phyloP scores from a whole-genome alignment of 805 yeast genomes.

The Pichia membranifaciens region DNA sequence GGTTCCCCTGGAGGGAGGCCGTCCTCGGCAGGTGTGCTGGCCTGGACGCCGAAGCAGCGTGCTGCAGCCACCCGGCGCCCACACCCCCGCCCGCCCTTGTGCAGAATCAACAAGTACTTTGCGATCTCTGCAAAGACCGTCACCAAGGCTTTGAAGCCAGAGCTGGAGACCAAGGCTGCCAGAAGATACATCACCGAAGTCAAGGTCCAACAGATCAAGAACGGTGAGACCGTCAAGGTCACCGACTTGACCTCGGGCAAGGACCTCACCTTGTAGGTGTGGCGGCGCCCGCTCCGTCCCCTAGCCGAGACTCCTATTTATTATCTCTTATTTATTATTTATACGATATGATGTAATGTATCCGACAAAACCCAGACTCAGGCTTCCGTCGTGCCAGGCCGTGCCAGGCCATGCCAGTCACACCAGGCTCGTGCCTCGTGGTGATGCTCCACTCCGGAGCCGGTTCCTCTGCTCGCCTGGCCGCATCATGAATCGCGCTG shows the following conservation, averaged over 20 bases:
- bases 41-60: too few relatives aligned
- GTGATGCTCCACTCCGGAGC: neutral
- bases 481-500: neutral
- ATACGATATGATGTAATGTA: slow-evolving; percentile 1
- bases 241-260: slow-evolving; percentile 22
- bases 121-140: slow-evolving; percentile 85
- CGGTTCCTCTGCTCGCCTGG: neutral
- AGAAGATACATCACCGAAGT: slow-evolving; percentile 73
- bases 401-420: too few relatives aligned
- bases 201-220: slow-evolving; percentile 61
- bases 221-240: slow-evolving; percentile 46
- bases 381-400: too few relatives aligned
- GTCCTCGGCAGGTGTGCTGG: too few relatives aligned
- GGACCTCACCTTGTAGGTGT: slow-evolving; percentile 11
- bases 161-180: slow-evolving; percentile 64
- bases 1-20: neutral
- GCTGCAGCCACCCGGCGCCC: too few relatives aligned
- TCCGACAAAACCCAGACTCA: neutral
- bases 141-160: slow-evolving; percentile 84
- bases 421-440: neutral
- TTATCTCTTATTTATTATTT: neutral
- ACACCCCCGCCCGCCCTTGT: too few relatives aligned
- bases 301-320: neutral
- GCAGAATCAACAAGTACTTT: slow-evolving; percentile 77
- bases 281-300: neutral